Evolutionary conservation across 2,329 filamentous ascomycete species (phyloP).

Genomic region (Simplicillium aogashimaense): DNA sequence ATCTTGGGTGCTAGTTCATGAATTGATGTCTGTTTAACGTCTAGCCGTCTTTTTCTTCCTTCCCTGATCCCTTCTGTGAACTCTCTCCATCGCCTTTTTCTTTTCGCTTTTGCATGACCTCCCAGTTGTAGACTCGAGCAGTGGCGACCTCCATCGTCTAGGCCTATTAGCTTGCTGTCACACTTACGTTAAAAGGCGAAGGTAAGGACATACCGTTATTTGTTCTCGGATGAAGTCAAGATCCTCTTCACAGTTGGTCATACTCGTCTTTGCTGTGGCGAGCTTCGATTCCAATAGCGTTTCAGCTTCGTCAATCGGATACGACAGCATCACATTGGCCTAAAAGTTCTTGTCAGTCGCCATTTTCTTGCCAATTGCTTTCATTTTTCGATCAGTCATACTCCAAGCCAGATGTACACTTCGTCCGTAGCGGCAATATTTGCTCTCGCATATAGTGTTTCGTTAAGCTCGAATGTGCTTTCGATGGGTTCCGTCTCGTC

Average conservation of each 20-base stretch:
- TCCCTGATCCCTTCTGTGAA: conserved; percentile 24
- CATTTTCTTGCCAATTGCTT: too few relatives aligned
- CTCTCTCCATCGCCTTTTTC: conserved; percentile 60
- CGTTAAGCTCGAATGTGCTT: conserved; percentile 92
- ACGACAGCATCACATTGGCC: conserved; percentile 97
- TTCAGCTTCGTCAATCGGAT: conserved; percentile 82
- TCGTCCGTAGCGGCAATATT: conserved; percentile 74
- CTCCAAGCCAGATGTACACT: conserved; percentile 95
- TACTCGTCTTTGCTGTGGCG: conserved; percentile 64
- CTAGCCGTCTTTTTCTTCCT: conserved; percentile 21
- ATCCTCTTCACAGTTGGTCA: conserved; percentile 91
- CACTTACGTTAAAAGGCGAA: not conserved
- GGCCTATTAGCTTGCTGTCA: conserved; percentile 7
- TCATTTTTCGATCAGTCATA: conserved; percentile 26
- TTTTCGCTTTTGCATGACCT: conserved; percentile 90
- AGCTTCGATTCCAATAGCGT: conserved; percentile 69
- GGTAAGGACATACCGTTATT: conserved; percentile 62
- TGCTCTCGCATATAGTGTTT: conserved; percentile 88
- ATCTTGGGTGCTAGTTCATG: too few relatives aligned
- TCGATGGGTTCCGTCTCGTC: conserved; percentile 62
- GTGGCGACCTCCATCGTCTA: conserved; percentile 95
- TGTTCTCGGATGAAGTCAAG: conserved; percentile 92
- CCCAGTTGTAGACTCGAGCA: conserved; percentile 98
- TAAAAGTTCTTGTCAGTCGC: conserved; percentile 22
- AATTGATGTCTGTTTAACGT: too few relatives aligned